Percentiles rank a stretch among this genome's conserved stretches.
Evolutionary conservation across 2,329 filamentous ascomycete genomes (phyloP).

Genomic region (Fusarium scirpi): DNA sequence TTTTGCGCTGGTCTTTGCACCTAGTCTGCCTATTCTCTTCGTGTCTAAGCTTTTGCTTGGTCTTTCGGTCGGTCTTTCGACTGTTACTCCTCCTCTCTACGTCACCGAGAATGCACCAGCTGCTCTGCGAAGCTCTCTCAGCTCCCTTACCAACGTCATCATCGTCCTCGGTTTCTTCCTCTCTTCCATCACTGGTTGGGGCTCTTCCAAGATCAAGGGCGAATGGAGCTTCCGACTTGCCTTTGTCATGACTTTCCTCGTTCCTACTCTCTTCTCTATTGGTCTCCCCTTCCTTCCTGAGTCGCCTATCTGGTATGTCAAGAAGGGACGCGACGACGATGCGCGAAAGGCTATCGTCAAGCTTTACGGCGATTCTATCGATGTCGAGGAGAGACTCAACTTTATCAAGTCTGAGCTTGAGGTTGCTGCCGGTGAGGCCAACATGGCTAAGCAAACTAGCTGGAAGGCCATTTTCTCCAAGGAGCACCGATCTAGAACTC

Average conservation of each 20-base stretch:
- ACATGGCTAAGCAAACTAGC: conserved; percentile 45
- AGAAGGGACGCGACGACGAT: conserved; percentile 47
- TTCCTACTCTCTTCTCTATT: conserved; percentile 43
- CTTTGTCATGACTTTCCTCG: conserved; percentile 48
- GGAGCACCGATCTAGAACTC: conserved; percentile 43
- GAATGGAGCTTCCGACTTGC: conserved; percentile 47
- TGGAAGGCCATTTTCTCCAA: conserved; percentile 50
- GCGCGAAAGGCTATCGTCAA: conserved; percentile 45
- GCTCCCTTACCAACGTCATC: conserved; percentile 48
- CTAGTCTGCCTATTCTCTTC: conserved; percentile 45
- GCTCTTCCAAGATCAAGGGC: conserved; percentile 45
- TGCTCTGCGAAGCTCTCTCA: conserved; percentile 45
- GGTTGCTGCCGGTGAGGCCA: conserved; percentile 39
- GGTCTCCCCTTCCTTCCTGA: conserved; percentile 46
- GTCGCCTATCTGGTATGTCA: conserved; percentile 48
- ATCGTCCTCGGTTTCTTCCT: conserved; percentile 49
- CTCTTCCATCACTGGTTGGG: conserved; percentile 47
- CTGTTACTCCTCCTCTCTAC: conserved; percentile 46
- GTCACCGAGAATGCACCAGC: conserved; percentile 49
- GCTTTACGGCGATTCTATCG: conserved; percentile 38
- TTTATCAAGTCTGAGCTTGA: conserved; percentile 48
- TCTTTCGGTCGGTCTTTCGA: conserved; percentile 45
- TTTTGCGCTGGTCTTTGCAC: conserved; percentile 47
- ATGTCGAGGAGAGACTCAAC: conserved; percentile 41
- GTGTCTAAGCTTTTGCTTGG: conserved; percentile 48